A percentile compares a stretch with the other conserved stretches of the same genome.
Evolutionary conservation across 2,329 filamentous ascomycete genomes (phyloP).

Genomic region (Phialocephala subalpina): DNA sequence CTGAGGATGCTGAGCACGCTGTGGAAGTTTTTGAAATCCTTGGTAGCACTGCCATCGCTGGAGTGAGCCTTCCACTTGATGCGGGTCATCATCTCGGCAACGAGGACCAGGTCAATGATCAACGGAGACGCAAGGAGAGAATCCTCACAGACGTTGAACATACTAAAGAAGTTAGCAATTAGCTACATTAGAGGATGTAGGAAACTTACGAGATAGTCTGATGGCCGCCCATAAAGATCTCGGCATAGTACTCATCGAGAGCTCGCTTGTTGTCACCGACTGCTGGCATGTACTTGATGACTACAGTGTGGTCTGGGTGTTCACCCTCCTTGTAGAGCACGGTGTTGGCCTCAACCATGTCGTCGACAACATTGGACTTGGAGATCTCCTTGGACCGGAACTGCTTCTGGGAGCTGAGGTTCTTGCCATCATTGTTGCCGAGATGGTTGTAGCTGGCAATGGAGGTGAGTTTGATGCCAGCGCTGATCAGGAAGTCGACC

Average conservation of each 20-base stretch:
- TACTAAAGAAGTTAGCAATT: slow-evolving; percentile 53
- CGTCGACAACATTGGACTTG: slow-evolving; percentile 98
- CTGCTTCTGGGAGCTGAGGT: slow-evolving; percentile 95
- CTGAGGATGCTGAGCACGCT: slow-evolving; percentile 95
- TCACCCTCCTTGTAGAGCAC: slow-evolving; percentile 92
- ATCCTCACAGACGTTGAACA: slow-evolving; percentile 99
- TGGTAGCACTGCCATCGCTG: slow-evolving; percentile 58
- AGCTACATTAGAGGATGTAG: slow-evolving; percentile 35
- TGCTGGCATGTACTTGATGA: slow-evolving; percentile 99
- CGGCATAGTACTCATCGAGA: slow-evolving; percentile 97
- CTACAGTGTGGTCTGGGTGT: slow-evolving; percentile 97
- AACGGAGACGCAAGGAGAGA: slow-evolving; percentile 93
- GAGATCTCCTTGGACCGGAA: slow-evolving; percentile 99
- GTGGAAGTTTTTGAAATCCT: slow-evolving; percentile 92
- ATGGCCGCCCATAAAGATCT: slow-evolving; percentile 98
- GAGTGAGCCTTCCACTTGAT: slow-evolving; percentile 84
- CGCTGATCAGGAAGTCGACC: slow-evolving; percentile 97
- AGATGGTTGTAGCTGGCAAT: slow-evolving; percentile 99
- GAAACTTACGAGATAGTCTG: slow-evolving; percentile 83
- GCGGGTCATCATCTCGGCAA: slow-evolving; percentile 98
- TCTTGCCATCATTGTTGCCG: slow-evolving; percentile 99
- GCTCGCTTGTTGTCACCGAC: slow-evolving; percentile 99
- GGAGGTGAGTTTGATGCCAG: slow-evolving; percentile 97
- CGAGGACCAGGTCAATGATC: slow-evolving; percentile 94
- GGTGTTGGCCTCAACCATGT: slow-evolving; percentile 97